These are phyloP conservation scores for Arxiozyma heterogenica DNA, from an alignment of 1,139 yeast species.

Conservation along the genomic window DNA sequence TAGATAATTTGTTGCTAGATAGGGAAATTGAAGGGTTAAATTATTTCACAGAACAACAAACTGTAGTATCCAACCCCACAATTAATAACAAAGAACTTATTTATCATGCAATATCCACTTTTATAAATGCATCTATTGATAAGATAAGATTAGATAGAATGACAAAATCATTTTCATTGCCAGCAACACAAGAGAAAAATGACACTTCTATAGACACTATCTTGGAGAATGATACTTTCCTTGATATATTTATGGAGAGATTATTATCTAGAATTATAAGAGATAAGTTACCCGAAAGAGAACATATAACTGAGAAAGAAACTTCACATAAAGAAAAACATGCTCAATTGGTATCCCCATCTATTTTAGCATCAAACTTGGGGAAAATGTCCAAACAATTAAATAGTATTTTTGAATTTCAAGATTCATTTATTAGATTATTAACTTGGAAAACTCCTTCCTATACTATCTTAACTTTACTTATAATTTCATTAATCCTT, in stretches of 20 bases:
- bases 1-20: background rate
- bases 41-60: slow-evolving; percentile 29
- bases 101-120: slow-evolving; percentile 51
- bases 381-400: slow-evolving; percentile 44
- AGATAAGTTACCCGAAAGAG: slow-evolving; percentile 40
- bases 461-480: slow-evolving; percentile 44
- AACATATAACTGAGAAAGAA: slow-evolving; percentile 26
- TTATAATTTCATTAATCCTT: slow-evolving; percentile 50
- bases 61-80: slow-evolving; percentile 14
- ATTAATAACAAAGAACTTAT: slow-evolving; percentile 31
- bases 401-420: slow-evolving; percentile 45
- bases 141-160: slow-evolving; percentile 24
- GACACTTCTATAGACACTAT: background rate
- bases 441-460: slow-evolving; percentile 58
- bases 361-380: slow-evolving; percentile 42
- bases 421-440: slow-evolving; percentile 46
- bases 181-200: background rate
- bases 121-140: slow-evolving; percentile 48
- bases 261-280: slow-evolving; percentile 43
- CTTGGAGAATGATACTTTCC: slow-evolving; percentile 37
- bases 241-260: slow-evolving; percentile 49
- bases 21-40: background rate
- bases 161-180: background rate
- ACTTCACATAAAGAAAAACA: slow-evolving; percentile 34
- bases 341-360: slow-evolving; percentile 44